Evolutionary conservation across 225 moss, liverwort and hornwort species (phyloP), one percentile per base, ranked within the genome.

Genomic region (Thuidium tamariscinum): DNA sequence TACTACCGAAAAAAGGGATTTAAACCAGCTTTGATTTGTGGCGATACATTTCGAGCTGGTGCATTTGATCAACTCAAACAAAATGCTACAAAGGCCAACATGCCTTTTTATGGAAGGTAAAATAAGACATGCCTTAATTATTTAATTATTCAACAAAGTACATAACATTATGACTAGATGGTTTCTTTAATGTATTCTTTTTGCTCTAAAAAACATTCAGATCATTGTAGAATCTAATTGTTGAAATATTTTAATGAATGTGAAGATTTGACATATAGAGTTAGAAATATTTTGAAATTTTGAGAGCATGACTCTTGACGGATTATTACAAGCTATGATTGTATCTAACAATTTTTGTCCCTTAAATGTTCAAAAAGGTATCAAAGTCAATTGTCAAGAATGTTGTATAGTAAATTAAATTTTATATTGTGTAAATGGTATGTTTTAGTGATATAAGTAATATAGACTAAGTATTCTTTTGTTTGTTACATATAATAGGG

Each of bases 331-430:
- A 39, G 11, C 5, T 17, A 39, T 7, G 3, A 56, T 77, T 26
- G 26, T 26, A 57, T 26, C 11, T 39, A 18, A 41, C 0, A 29
- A 39, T 10, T 76, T 39, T 11, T 10, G 41, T 39, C 19, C 5
- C 16, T 77, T 77, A 2, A 39, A 17, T 39, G 27, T 41, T 27
- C 2, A 37, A 29, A 13, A 57, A 17, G 7, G 16, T 77, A 37
- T 56, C 26, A 39, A 26, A 39, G 11, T n/a, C n/a, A 27, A 10
- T 12, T 10, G 1, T 18, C 3, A 77, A 77, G 5, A 57, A 17
- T 0, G 0, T 39, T 18, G 17, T 1, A 1, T 57, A 41, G 3
- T 27, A 77, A 39, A 39, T 19, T 7, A 12, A 37, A 29, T 27
- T 27, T 18, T 27, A 39, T 27, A 0, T 26, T 77, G 7, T 39